Evolutionary conservation across 2,329 filamentous ascomycete genomes (phyloP).

Genomic region (Colletotrichum echinochloae): DNA sequence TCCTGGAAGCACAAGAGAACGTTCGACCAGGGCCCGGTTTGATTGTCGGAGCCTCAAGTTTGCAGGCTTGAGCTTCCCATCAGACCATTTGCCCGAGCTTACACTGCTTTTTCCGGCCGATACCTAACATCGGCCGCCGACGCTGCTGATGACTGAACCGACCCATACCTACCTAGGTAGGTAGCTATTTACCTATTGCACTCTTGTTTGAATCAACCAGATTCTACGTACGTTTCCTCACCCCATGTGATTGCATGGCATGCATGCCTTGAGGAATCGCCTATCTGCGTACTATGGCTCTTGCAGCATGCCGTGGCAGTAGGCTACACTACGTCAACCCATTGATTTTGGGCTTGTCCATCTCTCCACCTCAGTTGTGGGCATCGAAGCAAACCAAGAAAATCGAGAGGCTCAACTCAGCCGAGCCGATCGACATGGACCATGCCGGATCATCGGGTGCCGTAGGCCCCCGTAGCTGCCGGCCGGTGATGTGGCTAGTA

Average conservation of each 20-base stretch:
- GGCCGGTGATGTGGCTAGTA: constrained; percentile 9
- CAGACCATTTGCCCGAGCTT: constrained; percentile 38
- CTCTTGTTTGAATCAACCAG: neutral
- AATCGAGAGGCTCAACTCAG: constrained; percentile 17
- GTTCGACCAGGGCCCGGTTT: constrained; percentile 17
- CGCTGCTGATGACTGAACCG: neutral
- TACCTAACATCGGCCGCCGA: constrained; percentile 21
- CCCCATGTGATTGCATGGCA: neutral
- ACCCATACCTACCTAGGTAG: neutral
- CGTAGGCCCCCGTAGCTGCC: constrained; percentile 27
- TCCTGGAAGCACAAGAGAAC: constrained; percentile 31
- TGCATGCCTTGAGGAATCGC: neutral
- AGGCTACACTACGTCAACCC: neutral
- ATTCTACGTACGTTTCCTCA: neutral
- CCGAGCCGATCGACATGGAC: constrained; percentile 18
- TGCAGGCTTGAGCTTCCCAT: constrained; percentile 25
- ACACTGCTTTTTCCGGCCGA: constrained; percentile 21
- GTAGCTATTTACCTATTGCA: constrained; percentile 12
- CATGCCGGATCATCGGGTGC: constrained; percentile 36
- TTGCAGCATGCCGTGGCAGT: too few species aligned
- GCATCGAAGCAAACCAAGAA: constrained; percentile 20
- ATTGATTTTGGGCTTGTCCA: neutral
- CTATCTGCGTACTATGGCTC: neutral
- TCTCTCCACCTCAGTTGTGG: neutral
- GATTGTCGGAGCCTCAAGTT: constrained; percentile 1